Percentiles rank a stretch among this genome's conserved stretches.
Evolutionary conservation across 306 rosid genomes (phyloP).

Genomic region (Acmispon strigosus): DNA sequence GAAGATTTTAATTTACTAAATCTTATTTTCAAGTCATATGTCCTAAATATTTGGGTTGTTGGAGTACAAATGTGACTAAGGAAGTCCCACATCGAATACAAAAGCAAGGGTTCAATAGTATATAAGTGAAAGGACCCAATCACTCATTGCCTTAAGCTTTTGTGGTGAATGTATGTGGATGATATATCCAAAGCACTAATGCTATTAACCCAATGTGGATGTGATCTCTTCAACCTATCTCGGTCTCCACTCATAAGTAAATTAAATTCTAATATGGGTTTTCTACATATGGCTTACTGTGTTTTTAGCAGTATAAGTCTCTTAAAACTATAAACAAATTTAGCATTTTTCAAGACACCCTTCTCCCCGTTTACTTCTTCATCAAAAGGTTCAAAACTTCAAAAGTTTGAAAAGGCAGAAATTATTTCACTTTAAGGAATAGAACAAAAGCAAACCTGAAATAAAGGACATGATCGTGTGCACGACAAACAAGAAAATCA

Average conservation of each 20-base stretch:
- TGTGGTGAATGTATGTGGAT: no score
- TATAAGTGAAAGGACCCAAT: no score
- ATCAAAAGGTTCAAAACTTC: neutral
- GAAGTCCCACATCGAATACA: no score
- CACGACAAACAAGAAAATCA: constrained; percentile 85
- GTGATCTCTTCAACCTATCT: no score
- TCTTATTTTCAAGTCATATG: neutral
- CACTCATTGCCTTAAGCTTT: no score
- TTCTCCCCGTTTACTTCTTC: neutral
- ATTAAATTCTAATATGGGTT: neutral
- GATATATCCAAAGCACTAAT: no score
- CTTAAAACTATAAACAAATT: neutral
- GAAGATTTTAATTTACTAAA: neutral
- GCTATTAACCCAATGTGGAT: no score
- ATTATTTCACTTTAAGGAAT: neutral
- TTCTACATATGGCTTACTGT: neutral
- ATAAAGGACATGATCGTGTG: constrained; percentile 90
- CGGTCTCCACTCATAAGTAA: no score
- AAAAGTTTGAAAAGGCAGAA: neutral
- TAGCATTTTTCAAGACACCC: neutral
- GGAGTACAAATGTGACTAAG: no score
- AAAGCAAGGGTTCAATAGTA: no score
- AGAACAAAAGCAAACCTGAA: constrained; percentile 57
- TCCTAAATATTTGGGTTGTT: neutral
- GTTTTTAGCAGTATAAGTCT: neutral